Evolutionary conservation across 2,329 filamentous ascomycete genomes (phyloP).

Genomic region (Aspergillus sp.): DNA sequence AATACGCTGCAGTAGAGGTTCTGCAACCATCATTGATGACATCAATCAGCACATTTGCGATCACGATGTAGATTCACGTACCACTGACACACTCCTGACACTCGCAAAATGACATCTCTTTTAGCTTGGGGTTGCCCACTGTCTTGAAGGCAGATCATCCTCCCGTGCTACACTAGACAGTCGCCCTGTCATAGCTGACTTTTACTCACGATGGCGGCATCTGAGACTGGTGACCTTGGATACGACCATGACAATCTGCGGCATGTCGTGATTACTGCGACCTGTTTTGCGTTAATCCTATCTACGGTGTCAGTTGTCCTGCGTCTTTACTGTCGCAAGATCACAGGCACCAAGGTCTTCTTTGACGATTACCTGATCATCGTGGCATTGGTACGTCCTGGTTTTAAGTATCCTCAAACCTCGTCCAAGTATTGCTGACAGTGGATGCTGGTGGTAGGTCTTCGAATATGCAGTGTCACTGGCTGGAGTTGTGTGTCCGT

Average conservation of each 20-base stretch:
- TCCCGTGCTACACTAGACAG: too few species aligned
- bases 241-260: slow-evolving; percentile 26
- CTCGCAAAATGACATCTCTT: too few species aligned
- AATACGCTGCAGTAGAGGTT: neutral
- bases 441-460: slow-evolving; percentile 18
- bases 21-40: neutral
- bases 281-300: slow-evolving; percentile 26
- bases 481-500: slow-evolving; percentile 28
- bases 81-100: neutral
- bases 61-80: neutral
- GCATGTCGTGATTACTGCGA: slow-evolving; percentile 31
- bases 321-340: slow-evolving; percentile 22
- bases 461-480: slow-evolving; percentile 29
- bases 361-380: slow-evolving; percentile 20
- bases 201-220: neutral
- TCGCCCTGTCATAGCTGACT: neutral
- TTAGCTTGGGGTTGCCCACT: too few species aligned
- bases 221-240: slow-evolving; percentile 6
- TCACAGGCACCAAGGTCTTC: slow-evolving; percentile 20
- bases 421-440: too few species aligned
- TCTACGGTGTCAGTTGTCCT: slow-evolving; percentile 26
- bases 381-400: slow-evolving; percentile 13
- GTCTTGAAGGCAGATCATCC: too few species aligned
- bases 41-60: neutral
- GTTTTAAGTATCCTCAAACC: neutral